Evolutionary conservation across 164 flowering plant genomes (phyloP).

Genomic region (Annona squamosa): DNA sequence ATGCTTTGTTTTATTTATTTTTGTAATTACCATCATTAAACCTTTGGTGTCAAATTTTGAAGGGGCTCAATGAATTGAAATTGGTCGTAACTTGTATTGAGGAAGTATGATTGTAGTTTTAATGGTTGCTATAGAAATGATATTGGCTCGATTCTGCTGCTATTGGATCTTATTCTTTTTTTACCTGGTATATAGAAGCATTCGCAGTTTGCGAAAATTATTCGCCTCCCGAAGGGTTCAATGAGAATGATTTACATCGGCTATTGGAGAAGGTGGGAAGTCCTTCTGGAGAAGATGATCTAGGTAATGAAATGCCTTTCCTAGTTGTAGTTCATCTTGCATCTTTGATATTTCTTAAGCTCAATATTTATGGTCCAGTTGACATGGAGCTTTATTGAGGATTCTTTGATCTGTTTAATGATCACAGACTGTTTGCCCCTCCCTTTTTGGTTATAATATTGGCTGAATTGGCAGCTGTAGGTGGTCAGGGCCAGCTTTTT

Average conservation of each 20-base stretch:
- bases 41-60: too few species aligned
- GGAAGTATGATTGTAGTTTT: too few species aligned
- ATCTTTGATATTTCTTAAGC: background rate
- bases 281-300: slow-evolving; percentile 74
- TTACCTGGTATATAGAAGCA: slow-evolving; percentile 58
- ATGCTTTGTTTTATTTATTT: too few species aligned
- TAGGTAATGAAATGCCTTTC: slow-evolving; percentile 36
- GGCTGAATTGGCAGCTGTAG: background rate
- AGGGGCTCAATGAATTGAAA: too few species aligned
- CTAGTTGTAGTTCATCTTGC: background rate
- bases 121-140: too few species aligned
- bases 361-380: background rate
- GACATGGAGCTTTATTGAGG: background rate
- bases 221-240: slow-evolving; percentile 92
- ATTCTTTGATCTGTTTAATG: background rate
- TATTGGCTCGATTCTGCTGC: too few species aligned
- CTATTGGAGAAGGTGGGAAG: slow-evolving; percentile 87
- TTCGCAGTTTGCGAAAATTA: slow-evolving; percentile 97
- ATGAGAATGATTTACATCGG: slow-evolving; percentile 70
- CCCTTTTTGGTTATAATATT: background rate
- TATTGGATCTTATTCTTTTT: background rate
- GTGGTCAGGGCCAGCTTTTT: background rate
- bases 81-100: too few species aligned
- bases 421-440: background rate
- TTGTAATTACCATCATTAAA: too few species aligned